Conservation (phyloP, 805 yeast genomes). For the Isabelozyma pseudorhagii region DNA sequence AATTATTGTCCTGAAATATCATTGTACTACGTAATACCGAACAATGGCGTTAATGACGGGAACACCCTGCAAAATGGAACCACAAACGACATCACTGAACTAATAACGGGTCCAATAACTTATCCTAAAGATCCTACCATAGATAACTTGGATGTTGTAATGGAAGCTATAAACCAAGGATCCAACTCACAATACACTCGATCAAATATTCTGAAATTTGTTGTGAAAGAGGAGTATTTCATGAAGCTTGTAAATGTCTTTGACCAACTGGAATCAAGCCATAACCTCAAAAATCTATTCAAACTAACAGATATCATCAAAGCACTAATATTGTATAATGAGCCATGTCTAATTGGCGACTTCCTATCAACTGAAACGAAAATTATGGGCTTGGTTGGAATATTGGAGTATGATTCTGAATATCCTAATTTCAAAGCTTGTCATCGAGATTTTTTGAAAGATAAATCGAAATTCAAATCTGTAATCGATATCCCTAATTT, state of each 20-base stretch:
- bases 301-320: conserved; percentile 71
- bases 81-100: conserved; percentile 59
- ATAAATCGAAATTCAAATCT: conserved; percentile 63
- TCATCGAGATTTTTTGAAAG: conserved; percentile 61
- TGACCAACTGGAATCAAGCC: conserved; percentile 50
- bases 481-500: conserved; percentile 59
- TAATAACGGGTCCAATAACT: conserved; percentile 75
- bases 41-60: conserved; percentile 34
- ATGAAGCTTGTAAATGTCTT: conserved; percentile 51
- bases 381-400: conserved; percentile 61
- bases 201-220: conserved; percentile 53
- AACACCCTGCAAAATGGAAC: conserved; percentile 16
- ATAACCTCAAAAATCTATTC: conserved; percentile 56
- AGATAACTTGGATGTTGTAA: conserved; percentile 50
- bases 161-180: conserved; percentile 57
- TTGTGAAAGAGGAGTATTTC: conserved; percentile 55
- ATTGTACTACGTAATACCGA: conserved; percentile 59
- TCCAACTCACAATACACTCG: conserved; percentile 62
- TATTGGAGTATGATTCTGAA: conserved; percentile 85
- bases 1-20: conserved; percentile 61
- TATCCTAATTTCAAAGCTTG: conserved; percentile 78
- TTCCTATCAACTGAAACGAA: conserved; percentile 29
- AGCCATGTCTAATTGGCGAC: conserved; percentile 36
- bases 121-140: conserved; percentile 58
- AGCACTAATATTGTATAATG: conserved; percentile 68